Evolutionary conservation across 148 eudicot genomes (phyloP).

Genomic region (Vaccinium vitisidaea): DNA sequence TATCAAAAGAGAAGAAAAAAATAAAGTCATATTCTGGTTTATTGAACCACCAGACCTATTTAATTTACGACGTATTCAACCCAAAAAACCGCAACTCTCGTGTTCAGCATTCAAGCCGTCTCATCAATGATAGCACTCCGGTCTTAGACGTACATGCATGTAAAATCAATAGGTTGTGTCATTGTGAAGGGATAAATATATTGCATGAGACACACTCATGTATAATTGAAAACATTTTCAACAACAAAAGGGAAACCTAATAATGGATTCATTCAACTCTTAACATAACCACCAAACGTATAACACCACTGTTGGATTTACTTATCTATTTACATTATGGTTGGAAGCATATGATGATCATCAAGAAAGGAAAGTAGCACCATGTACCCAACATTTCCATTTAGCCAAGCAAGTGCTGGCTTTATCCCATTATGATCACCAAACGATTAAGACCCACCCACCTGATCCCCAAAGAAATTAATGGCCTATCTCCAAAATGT

Average conservation of each 20-base stretch:
- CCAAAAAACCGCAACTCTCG: too few species aligned
- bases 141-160: too few species aligned
- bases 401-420: conserved; percentile 26
- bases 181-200: background rate
- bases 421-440: background rate
- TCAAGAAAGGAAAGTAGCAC: conserved; percentile 21
- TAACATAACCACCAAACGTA: background rate
- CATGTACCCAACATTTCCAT: conserved; percentile 19
- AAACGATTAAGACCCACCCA: background rate
- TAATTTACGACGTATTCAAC: too few species aligned
- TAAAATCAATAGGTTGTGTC: background rate
- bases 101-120: too few species aligned
- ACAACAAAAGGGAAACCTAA: background rate
- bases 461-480: background rate
- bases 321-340: background rate
- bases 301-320: background rate
- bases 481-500: background rate
- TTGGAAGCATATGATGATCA: conserved; percentile 11
- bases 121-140: too few species aligned
- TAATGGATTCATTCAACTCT: background rate
- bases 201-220: background rate
- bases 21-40: too few species aligned
- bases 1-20: too few species aligned
- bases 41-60: too few species aligned
- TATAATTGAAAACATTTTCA: background rate